A percentile compares a stretch with the other conserved stretches of the same genome.
Evolutionary conservation across 495 filamentous ascomycete genomes (phyloP).

Genomic region (Wilcoxina mikolae): DNA sequence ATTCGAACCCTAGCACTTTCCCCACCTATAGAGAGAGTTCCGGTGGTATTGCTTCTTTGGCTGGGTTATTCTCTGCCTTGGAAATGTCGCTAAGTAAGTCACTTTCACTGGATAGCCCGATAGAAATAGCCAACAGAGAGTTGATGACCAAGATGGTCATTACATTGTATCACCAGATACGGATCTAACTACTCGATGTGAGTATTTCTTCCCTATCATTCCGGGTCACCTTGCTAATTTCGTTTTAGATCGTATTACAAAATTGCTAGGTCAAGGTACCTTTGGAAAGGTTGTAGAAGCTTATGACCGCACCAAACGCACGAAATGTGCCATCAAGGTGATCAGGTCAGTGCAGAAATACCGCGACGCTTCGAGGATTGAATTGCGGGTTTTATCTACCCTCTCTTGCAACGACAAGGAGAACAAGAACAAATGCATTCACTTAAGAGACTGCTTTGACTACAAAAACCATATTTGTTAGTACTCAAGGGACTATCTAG

Average conservation of each 20-base stretch:
- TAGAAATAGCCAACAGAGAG: constrained; percentile 33
- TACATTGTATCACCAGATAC: constrained; percentile 80
- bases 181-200: constrained; percentile 76
- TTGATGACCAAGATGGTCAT: constrained; percentile 93
- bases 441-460: constrained; percentile 93
- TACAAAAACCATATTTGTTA: constrained; percentile 87
- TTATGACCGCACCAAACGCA: constrained; percentile 55
- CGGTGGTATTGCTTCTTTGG: too few species aligned
- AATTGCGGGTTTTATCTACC: constrained; percentile 81
- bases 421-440: constrained; percentile 94
- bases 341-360: constrained; percentile 98
- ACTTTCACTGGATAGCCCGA: constrained; percentile 10
- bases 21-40: too few species aligned
- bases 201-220: constrained; percentile 30
- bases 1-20: not conserved
- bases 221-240: not conserved
- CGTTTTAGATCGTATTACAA: constrained; percentile 8
- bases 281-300: constrained; percentile 98
- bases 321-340: constrained; percentile 86
- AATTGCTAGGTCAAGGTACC: constrained; percentile 81
- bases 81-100: too few species aligned
- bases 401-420: constrained; percentile 75
- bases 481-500: not conserved
- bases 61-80: too few species aligned
- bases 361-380: constrained; percentile 89